Evolutionary conservation across 345 rosid genomes (phyloP).

Genomic region (Syzygium aromaticum): DNA sequence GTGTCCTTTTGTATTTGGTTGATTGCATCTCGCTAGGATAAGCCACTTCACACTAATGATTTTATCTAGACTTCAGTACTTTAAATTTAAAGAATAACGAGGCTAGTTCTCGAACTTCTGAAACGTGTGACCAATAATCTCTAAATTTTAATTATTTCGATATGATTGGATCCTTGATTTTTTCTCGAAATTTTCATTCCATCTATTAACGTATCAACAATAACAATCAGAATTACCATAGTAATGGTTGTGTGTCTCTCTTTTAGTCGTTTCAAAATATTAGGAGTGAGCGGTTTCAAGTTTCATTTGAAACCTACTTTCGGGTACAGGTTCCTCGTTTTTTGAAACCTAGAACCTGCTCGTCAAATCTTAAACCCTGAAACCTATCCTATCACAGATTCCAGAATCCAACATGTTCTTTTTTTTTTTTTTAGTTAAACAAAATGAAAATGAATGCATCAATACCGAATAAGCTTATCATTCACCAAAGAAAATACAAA

Average conservation of each 20-base stretch:
- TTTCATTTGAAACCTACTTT: too few relatives aligned
- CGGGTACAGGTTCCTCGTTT: rapidly evolving
- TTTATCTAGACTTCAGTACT: background rate
- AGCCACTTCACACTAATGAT: background rate
- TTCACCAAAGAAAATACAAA: too few relatives aligned
- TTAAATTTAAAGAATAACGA: background rate
- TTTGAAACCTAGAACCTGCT: too few relatives aligned
- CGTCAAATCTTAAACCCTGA: too few relatives aligned
- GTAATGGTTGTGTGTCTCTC: background rate
- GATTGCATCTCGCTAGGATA: background rate
- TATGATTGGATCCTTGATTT: background rate
- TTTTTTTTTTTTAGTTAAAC: too few relatives aligned
- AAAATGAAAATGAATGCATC: too few relatives aligned
- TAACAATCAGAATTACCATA: background rate
- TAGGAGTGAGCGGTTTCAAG: too few relatives aligned
- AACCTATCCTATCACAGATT: too few relatives aligned
- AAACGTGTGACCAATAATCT: background rate
- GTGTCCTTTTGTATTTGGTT: background rate
- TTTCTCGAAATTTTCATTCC: background rate
- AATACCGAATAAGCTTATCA: too few relatives aligned
- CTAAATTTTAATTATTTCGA: background rate
- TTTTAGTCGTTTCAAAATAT: too few relatives aligned
- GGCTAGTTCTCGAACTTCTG: background rate
- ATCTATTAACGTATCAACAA: background rate
- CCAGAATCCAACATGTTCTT: too few relatives aligned